A percentile compares a stretch with the other conserved stretches of the same genome.
Evolutionary conservation across 139 green algal genomes (phyloP).

Genomic region (Limnomonas spitsbergensis): DNA sequence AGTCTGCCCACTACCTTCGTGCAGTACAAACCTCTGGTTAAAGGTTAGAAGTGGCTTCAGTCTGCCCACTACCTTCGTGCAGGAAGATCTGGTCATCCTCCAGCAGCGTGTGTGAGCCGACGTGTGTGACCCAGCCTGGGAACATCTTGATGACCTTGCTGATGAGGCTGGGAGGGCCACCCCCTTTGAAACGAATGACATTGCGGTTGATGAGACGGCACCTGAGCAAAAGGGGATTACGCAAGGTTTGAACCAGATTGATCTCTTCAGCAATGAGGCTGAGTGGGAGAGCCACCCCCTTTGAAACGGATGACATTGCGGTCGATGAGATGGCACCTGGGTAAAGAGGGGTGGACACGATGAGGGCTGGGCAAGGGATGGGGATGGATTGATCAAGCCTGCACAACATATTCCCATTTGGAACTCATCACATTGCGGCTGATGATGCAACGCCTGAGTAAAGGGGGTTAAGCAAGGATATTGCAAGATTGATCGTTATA

Average conservation of each 20-base stretch:
- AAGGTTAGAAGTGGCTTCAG: neutral
- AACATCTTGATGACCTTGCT: neutral
- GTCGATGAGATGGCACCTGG: conserved; percentile 43
- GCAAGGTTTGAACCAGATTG: conserved; percentile 14
- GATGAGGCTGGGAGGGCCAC: neutral
- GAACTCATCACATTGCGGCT: too few relatives aligned
- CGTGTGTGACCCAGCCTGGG: conserved; percentile 20
- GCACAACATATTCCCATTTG: too few relatives aligned
- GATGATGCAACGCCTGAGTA: too few relatives aligned
- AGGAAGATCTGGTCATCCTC: conserved; percentile 50
- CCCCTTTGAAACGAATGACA: conserved; percentile 25
- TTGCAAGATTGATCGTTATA: too few relatives aligned
- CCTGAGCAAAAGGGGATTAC: too few relatives aligned
- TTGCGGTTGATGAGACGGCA: conserved; percentile 56
- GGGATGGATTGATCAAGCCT: too few relatives aligned
- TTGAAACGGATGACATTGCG: conserved; percentile 45
- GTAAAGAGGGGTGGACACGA: too few relatives aligned
- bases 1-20: too few relatives aligned
- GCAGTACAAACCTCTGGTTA: neutral
- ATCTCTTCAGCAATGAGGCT: neutral
- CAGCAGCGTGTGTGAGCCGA: conserved; percentile 28
- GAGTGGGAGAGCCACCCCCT: neutral
- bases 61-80: conserved; percentile 21
- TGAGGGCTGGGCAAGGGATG: too few relatives aligned
- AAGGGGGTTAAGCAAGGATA: too few relatives aligned